These are phyloP conservation scores for Acacia melanoxylon DNA, from an alignment of 306 rosid species.

Conservation along the genomic window DNA sequence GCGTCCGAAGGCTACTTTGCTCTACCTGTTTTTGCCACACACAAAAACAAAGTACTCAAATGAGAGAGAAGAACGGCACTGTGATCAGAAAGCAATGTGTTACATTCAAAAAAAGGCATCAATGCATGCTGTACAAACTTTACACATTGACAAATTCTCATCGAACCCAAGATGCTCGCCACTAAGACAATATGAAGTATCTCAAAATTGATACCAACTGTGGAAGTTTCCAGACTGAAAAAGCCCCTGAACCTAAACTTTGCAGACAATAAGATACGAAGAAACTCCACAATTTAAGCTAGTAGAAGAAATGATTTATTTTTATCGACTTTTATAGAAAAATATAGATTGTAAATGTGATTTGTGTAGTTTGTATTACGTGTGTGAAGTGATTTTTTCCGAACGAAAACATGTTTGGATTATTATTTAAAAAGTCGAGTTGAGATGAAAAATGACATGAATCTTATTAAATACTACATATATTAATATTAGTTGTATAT, in stretches of 20 bases:
- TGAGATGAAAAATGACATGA: too few relatives aligned
- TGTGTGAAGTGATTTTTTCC: too few relatives aligned
- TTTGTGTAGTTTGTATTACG: too few relatives aligned
- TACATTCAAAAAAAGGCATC: slow-evolving; percentile 8
- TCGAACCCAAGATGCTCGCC: background rate
- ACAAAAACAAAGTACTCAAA: slow-evolving; percentile 36
- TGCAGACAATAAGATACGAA: slow-evolving; percentile 1
- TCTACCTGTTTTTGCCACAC: slow-evolving; percentile 60
- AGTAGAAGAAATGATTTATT: too few relatives aligned
- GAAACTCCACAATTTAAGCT: background rate
- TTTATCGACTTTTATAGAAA: too few relatives aligned
- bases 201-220: background rate
- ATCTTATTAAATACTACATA: too few relatives aligned
- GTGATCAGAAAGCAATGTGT: slow-evolving; percentile 11
- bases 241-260: background rate
- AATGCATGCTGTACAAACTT: background rate
- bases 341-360: too few relatives aligned
- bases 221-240: background rate
- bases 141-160: background rate
- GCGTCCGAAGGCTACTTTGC: slow-evolving; percentile 77
- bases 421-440: too few relatives aligned
- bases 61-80: background rate
- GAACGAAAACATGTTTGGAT: too few relatives aligned
- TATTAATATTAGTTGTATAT: too few relatives aligned
- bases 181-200: background rate